Base-by-base conservation (phyloP, 2,329 filamentous ascomycete species). In the Calonectria pauciramosa region DNA sequence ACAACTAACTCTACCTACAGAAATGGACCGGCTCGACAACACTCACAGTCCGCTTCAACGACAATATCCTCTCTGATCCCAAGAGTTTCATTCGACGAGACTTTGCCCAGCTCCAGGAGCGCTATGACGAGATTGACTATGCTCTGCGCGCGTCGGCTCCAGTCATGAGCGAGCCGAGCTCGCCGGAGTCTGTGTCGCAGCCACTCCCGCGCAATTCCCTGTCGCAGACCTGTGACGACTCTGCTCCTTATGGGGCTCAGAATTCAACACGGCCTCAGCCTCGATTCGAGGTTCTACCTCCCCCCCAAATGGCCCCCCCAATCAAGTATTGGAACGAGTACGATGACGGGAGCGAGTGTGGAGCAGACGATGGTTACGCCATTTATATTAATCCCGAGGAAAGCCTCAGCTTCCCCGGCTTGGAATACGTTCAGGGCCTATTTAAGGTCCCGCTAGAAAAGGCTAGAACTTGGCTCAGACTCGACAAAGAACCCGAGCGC, bases 271-370 rank as follows among this genome's bases (percentile, higher is more conserved):
- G 75, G 44, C 44, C 75, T 56, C 82, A 78, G 32, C 78, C 80
- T 67, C 75, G 38, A 23, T 85, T 85, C 70, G 80, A 83, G 7
- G 77, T 80, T 23, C 77, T 85, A 4, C 83, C 84, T 3, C 81
- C 83, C 13, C 78, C 84, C 7, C 72, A 78, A 18, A 75, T 79
- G 44, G 69, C 79, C 10, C 79, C 83, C 10, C 82, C 83, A 66
- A 80, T 85, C 20, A 86, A 87, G 59, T 97, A 96, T 82, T 97
- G 95, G 95, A 96, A 95, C 83, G 95, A 97, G 83, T 97, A 96
- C 83, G 95, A 97, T 78, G 87, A 96, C 82, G 94, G 94, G 11
- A 95, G 95, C 82, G 94, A 96, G 70, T 86, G 85, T 3, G 90
- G 89, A 65, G 91, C 89, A 18, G 89, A 92, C 47, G 77, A 77